These are phyloP conservation scores for Sechiopsis laciniata DNA, from an alignment of 306 rosid species.

Conservation along the genomic window DNA sequence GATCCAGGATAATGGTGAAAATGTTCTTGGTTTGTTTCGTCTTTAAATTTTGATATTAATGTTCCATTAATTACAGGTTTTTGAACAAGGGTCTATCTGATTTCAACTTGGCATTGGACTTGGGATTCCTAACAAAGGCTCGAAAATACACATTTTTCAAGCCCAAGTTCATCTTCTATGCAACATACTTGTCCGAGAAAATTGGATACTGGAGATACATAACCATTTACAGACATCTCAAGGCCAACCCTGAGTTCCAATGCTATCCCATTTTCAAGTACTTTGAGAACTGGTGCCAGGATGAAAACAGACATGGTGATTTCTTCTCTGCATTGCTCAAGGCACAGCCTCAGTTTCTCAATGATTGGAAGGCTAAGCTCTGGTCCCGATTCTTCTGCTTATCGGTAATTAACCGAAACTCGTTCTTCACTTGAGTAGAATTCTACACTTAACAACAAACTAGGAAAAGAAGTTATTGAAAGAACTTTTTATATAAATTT, in stretches of 20 bases:
- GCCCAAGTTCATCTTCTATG: conserved; percentile 97
- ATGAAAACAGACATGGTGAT: conserved; percentile 96
- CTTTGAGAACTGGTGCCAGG: conserved; percentile 99
- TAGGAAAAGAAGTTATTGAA: neutral
- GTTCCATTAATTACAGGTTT: conserved; percentile 46
- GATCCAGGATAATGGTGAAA: neutral
- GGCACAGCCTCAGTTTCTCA: conserved; percentile 97
- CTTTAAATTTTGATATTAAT: neutral
- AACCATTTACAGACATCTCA: conserved; percentile 94
- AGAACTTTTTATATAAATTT: too few species aligned
- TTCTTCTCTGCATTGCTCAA: conserved; percentile 98
- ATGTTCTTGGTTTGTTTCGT: neutral
- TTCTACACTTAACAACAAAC: neutral
- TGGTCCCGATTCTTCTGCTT: conserved; percentile 95
- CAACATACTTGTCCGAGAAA: conserved; percentile 94
- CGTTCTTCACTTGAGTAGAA: neutral
- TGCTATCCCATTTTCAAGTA: conserved; percentile 94
- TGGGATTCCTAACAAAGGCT: conserved; percentile 97
- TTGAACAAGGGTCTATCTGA: conserved; percentile 95
- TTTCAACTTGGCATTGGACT: conserved; percentile 94
- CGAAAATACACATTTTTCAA: conserved; percentile 95
- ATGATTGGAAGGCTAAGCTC: conserved; percentile 97
- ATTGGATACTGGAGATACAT: conserved; percentile 99
- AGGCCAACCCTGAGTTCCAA: conserved; percentile 77
- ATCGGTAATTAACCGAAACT: conserved; percentile 45